Evolutionary conservation across 345 rosid species (phyloP).

Genomic region (Euphorbia lathyris): DNA sequence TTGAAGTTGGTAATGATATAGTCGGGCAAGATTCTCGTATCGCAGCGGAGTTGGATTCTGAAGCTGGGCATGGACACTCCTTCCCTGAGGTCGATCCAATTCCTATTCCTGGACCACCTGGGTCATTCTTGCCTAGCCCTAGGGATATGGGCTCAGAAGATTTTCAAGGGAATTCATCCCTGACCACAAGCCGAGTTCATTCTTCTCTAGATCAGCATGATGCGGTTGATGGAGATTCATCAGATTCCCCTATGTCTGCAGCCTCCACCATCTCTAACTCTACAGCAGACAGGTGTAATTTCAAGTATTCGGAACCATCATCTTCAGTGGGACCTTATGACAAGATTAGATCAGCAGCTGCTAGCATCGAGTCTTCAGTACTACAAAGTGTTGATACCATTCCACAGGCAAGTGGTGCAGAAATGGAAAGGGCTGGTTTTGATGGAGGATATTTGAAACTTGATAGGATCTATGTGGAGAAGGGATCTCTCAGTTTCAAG

Average conservation of each 20-base stretch:
- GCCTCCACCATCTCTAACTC: conserved; percentile 74
- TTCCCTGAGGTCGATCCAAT: conserved; percentile 87
- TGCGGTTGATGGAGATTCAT: conserved; percentile 62
- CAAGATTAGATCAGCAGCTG: conserved; percentile 22
- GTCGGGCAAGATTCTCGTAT: conserved; percentile 32
- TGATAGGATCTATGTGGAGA: conserved; percentile 36
- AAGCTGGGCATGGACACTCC: conserved; percentile 43
- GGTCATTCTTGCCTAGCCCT: conserved; percentile 95
- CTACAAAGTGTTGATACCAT: conserved; percentile 38
- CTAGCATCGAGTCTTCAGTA: conserved; percentile 30
- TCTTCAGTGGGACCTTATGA: conserved; percentile 40
- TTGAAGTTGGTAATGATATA: conserved; percentile 42
- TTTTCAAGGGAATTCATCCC: conserved; percentile 85
- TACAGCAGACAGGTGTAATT: conserved; percentile 35
- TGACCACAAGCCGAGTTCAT: conserved; percentile 68
- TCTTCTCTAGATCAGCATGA: conserved; percentile 79
- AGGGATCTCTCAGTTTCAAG: conserved; percentile 38
- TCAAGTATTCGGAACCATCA: conserved; percentile 36
- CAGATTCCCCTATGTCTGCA: conserved; percentile 81
- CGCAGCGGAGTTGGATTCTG: conserved; percentile 41
- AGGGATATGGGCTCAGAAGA: conserved; percentile 84
- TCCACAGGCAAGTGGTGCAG: conserved; percentile 27
- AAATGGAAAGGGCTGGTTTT: conserved; percentile 27
- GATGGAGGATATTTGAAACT: conserved; percentile 35
- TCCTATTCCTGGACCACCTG: conserved; percentile 97